phyloP scores from a whole-genome alignment of 345 rosid species.

The Fremontodendron californicum region DNA sequence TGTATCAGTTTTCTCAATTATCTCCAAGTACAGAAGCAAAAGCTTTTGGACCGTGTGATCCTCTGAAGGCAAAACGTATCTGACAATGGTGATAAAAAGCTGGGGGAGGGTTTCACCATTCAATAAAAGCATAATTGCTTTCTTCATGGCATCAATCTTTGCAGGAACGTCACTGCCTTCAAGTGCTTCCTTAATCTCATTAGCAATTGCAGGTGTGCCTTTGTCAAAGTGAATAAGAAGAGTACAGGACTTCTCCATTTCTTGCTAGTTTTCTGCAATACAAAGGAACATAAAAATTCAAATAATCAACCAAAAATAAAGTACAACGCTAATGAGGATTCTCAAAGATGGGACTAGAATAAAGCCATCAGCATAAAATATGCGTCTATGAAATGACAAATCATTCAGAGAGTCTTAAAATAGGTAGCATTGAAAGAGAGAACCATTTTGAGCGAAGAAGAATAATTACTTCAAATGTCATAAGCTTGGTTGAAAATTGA shows the following conservation, averaged over 20 bases:
- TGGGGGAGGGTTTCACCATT: slow-evolving; percentile 94
- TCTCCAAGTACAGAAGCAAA: slow-evolving; percentile 80
- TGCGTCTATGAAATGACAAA: neutral
- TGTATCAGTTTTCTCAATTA: slow-evolving; percentile 78
- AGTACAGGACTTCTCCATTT: slow-evolving; percentile 89
- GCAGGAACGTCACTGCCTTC: slow-evolving; percentile 67
- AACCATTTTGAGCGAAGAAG: neutral
- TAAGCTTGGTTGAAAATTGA: neutral
- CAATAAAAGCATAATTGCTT: slow-evolving; percentile 81
- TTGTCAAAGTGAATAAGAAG: slow-evolving; percentile 82
- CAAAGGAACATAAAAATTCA: neutral
- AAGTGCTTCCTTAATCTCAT: slow-evolving; percentile 91
- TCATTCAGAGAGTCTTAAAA: neutral
- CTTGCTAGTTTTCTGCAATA: slow-evolving; percentile 5
- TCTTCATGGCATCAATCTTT: slow-evolving; percentile 83
- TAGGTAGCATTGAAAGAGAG: neutral
- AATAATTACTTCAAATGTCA: neutral
- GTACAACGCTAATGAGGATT: neutral
- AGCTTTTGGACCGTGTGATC: slow-evolving; percentile 94
- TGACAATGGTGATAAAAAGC: slow-evolving; percentile 86
- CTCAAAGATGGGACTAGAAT: neutral
- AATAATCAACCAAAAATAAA: neutral
- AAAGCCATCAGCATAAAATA: neutral
- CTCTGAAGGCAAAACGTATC: slow-evolving; percentile 88
- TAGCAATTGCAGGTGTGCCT: slow-evolving; percentile 75